phyloP scores from a whole-genome alignment of 352 stramenopile genomes.

The Pythium biforme region DNA sequence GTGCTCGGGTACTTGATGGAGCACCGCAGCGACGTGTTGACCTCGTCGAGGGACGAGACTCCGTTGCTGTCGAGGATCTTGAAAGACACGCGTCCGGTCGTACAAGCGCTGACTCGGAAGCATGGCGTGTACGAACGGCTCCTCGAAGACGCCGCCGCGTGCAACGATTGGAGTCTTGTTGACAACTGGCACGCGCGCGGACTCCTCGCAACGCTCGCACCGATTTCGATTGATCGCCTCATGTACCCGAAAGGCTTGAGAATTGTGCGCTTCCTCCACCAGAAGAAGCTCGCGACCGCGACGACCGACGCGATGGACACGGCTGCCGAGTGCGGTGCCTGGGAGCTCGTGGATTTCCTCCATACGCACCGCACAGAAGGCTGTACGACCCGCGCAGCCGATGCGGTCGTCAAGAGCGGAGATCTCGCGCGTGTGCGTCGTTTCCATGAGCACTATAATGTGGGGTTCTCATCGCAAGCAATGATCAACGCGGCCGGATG shows the following conservation, averaged over 20 bases:
- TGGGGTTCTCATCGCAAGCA: background rate
- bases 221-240: background rate
- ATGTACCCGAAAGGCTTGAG: background rate
- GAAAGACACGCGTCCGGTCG: background rate
- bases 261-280: too few species aligned
- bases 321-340: too few species aligned
- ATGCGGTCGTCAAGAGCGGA: too few species aligned
- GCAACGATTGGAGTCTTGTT: background rate
- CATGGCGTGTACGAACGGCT: background rate
- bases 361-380: too few species aligned
- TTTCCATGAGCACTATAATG: too few species aligned
- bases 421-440: too few species aligned
- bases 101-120: background rate
- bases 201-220: background rate
- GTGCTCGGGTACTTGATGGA: background rate
- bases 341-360: too few species aligned
- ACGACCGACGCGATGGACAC: too few species aligned
- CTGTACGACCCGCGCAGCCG: too few species aligned
- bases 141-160: background rate
- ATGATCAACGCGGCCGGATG: background rate
- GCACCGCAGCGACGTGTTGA: background rate
- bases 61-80: background rate
- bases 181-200: background rate
- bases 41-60: too few species aligned
- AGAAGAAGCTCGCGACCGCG: too few species aligned